A percentile compares a stretch with the other conserved stretches of the same genome.
These are phyloP conservation scores for Chloris gayana DNA, from an alignment of 176 grass and related monocot genomes.

Conservation along the genomic window DNA sequence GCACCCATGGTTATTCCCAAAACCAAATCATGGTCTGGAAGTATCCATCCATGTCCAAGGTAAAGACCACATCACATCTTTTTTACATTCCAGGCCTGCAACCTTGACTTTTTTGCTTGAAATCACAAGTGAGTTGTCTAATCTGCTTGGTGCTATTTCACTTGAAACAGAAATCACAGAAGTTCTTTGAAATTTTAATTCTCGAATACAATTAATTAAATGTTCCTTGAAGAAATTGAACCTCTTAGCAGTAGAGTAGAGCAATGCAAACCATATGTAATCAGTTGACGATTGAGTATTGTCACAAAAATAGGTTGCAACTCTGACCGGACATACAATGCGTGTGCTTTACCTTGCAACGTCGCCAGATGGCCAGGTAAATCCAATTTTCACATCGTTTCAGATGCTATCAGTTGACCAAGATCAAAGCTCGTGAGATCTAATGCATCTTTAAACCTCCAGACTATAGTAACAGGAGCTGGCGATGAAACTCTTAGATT, in stretches of 20 bases:
- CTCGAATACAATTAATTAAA: neutral
- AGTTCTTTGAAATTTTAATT: conserved; percentile 1
- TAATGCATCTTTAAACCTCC: conserved; percentile 11
- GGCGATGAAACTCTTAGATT: conserved; percentile 94
- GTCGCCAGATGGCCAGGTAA: conserved; percentile 97
- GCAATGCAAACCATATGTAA: neutral
- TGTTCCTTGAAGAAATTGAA: neutral
- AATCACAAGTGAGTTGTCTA: neutral
- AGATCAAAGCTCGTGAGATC: conserved; percentile 1
- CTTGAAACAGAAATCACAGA: neutral
- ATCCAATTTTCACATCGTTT: neutral
- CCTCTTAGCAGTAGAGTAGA: neutral
- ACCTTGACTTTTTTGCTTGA: conserved; percentile 1
- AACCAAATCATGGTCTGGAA: conserved; percentile 99
- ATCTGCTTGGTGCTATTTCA: neutral
- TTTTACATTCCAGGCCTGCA: too few relatives aligned
- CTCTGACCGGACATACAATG: conserved; percentile 83
- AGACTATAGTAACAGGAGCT: conserved; percentile 95
- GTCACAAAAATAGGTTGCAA: conserved; percentile 66
- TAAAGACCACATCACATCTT: conserved; percentile 25
- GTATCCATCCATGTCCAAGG: conserved; percentile 95
- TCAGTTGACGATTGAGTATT: neutral
- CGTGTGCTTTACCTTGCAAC: conserved; percentile 92
- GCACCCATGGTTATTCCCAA: conserved; percentile 97
- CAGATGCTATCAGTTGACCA: neutral